Percentiles rank a stretch among this genome's conserved stretches.
phyloP scores from a whole-genome alignment of 202 grass and related monocot genomes.

The Digitaria exilis region DNA sequence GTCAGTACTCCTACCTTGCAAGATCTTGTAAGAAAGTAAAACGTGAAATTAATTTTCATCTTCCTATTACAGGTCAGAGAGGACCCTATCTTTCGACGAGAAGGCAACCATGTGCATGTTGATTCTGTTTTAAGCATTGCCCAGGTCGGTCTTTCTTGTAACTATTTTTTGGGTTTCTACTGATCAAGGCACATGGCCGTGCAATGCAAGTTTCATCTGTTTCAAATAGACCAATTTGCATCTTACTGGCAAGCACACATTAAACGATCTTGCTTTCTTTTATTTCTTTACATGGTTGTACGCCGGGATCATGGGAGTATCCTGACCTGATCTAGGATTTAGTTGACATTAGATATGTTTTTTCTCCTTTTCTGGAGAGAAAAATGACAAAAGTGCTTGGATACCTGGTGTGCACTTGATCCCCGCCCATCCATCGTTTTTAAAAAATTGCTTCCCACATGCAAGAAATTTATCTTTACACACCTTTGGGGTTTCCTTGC shows the following conservation, averaged over 20 bases:
- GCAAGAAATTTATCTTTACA: neutral
- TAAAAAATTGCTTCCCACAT: neutral
- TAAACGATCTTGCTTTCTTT: constrained; percentile 14
- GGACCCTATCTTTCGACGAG: constrained; percentile 88
- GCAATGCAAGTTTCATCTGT: constrained; percentile 12
- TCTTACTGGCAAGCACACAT: neutral
- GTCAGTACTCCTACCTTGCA: constrained; percentile 24
- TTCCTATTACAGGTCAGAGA: constrained; percentile 74
- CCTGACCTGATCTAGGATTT: too few relatives aligned
- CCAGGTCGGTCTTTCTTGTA: constrained; percentile 55
- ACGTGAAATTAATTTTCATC: constrained; percentile 26
- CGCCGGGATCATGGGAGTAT: too few relatives aligned
- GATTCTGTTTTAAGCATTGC: constrained; percentile 81
- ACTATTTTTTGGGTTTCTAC: neutral
- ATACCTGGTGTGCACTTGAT: neutral
- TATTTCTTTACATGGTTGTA: constrained; percentile 16
- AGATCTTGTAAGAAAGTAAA: neutral
- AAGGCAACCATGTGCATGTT: constrained; percentile 88
- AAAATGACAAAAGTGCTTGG: too few relatives aligned
- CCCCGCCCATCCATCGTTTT: neutral
- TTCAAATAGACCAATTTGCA: constrained; percentile 17
- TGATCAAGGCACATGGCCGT: neutral
- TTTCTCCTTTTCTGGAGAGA: too few relatives aligned
- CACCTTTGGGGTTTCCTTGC: neutral
- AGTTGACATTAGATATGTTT: too few relatives aligned